Evolutionary conservation across 305 asterid species (phyloP), one percentile per base, ranked within the genome.

Genomic region (Solanum chacoense): DNA sequence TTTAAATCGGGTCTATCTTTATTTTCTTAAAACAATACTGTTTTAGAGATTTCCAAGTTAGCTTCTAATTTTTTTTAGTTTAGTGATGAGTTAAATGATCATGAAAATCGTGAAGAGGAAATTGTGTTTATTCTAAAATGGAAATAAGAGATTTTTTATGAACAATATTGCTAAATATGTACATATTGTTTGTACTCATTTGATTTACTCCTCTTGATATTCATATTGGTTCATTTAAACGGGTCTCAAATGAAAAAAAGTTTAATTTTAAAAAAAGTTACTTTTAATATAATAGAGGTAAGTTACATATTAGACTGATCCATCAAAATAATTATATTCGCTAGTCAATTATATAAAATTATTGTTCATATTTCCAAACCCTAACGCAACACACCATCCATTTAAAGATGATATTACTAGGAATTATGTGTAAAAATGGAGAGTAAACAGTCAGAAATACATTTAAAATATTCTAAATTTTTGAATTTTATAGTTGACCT

Each of bases 41-140:
- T 71, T 8, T 8, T 90, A 63, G 91, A 86, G 86, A 85, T 91
- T 38, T 89, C 96, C 31, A 93, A 92, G 88, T 85, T 94, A 9
- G 91, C 94, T 71, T 92, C 94, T 77, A 94, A 92, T 91, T 94
- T 14, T 6, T 87, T 94, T 59, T 92, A 89, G 88, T 90, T 94
- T 73, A 87, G 87, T 65, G 89, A 89, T 26, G 87, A 85, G 55
- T 74, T 20, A 18, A 92, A 59, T 34, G 86, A 89, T 87, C 90
- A 81, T 31, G 92, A 6, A 31, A 36, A 69, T 38, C 13, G 4
- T 11, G 45, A 38, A 10, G 45, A 38, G 45, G 45, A 38, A 38
- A 10, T 38, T 38, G 45, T 59, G 69, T 8, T 59, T 22, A 3
- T 22, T 55, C 4, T 55, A 55, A 59, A 59, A 20, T 3, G 4